phyloP scores from a whole-genome alignment of 305 asterid genomes.

The Ajuga reptans region DNA sequence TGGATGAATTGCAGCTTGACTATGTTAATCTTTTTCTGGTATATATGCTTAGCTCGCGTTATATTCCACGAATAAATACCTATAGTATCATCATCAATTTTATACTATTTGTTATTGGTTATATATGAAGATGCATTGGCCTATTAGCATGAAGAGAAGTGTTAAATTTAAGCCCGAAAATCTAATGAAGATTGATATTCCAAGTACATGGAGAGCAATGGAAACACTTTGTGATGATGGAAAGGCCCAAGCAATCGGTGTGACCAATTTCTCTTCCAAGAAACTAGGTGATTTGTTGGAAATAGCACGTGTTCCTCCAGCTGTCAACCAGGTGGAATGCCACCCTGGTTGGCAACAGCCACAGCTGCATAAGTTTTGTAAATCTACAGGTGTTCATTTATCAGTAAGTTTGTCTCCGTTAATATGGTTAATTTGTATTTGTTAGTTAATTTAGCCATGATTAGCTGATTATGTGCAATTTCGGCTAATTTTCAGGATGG shows the following conservation, averaged over 20 bases:
- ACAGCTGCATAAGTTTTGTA: conserved; percentile 43
- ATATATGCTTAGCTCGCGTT: background rate
- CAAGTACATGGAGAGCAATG: conserved; percentile 67
- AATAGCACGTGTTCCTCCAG: conserved; percentile 59
- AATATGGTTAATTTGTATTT: no score
- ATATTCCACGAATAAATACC: background rate
- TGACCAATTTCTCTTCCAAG: conserved; percentile 65
- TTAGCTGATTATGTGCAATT: no score
- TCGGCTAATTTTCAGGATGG: no score
- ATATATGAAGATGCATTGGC: conserved; percentile 64
- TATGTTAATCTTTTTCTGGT: conserved; percentile 49
- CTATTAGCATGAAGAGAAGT: conserved; percentile 53
- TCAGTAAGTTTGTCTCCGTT: conserved; percentile 25
- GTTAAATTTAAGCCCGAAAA: conserved; percentile 38
- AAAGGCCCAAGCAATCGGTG: conserved; percentile 69
- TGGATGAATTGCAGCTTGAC: conserved; percentile 31
- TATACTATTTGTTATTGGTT: background rate
- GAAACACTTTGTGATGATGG: conserved; percentile 54
- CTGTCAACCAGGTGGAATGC: conserved; percentile 77
- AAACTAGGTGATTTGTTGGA: conserved; percentile 49
- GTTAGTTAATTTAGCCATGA: no score
- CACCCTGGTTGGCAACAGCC: conserved; percentile 73
- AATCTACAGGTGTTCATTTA: conserved; percentile 59
- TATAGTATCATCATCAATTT: background rate
- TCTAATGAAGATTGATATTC: conserved; percentile 42